Base-by-base conservation (phyloP, 495 filamentous ascomycete genomes). In the Lasiosphaeriaceae sp. region DNA sequence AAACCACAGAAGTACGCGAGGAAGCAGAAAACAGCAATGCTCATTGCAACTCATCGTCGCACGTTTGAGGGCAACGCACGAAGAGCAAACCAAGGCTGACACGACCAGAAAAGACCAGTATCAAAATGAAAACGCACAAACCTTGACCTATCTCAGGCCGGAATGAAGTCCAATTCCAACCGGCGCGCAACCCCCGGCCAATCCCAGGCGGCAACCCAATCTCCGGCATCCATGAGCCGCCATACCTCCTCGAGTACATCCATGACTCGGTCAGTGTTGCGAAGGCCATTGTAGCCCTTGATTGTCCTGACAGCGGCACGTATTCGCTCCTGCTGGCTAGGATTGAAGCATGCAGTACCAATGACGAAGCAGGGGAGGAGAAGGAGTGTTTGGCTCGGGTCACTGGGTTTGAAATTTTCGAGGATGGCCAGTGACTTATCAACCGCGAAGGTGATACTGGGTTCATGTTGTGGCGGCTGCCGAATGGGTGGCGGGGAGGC, bases 311-410 rank as follows among this genome's bases (percentile, higher is more conserved):
- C 83, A 14, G 90, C 89, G 31, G 74, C 74, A 2, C 82, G 77
- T 21, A 96, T 84, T 20, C 85, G 80, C 23, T 87, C 83, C 23
- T 90, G 84, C 58, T 95, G 90, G 2, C 67, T 61, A 0, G 79
- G 74, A 9, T 84, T 71, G 67, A 96, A 96, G 9, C 89, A 88
- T 0, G 90, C 90, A 61, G 89, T 92, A 17, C 91, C 91, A n/a
- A 96, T 81, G 0, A 96, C 74, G 67, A 96, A 92, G 34, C 91
- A 80, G 6, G 92, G 92, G 73, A 95, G 88, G 0, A 96, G 76
- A n/a, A 96, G 83, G 47, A 96, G 84, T 21, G 87, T 90, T 60
- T 92, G 90, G 7, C 73, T 73, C 0, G 77, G 77, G 51, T 83
- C 80, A 50, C 71, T 73, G 12, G 78, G 73, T 71, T 57, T 88